A percentile compares a stretch with the other conserved stretches of the same genome.
Evolutionary conservation across 495 filamentous ascomycete genomes (phyloP).

Genomic region (Penicillium cinerascens): DNA sequence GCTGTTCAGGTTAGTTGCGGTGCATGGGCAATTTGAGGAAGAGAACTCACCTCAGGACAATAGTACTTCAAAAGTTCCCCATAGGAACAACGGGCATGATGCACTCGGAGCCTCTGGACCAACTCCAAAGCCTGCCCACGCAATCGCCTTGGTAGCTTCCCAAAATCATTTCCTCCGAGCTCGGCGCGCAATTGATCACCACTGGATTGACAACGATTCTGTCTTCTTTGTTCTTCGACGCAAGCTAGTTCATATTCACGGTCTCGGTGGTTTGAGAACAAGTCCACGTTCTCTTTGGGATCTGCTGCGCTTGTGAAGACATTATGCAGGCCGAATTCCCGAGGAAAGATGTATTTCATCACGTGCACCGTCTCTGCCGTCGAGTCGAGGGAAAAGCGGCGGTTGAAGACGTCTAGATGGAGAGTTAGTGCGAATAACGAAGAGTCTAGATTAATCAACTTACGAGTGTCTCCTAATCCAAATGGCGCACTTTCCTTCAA

Average conservation of each 20-base stretch:
- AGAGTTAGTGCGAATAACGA: background rate
- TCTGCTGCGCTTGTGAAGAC: conserved; percentile 74
- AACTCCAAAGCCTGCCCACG: conserved; percentile 57
- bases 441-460: conserved; percentile 28
- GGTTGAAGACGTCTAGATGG: conserved; percentile 75
- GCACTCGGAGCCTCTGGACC: conserved; percentile 62
- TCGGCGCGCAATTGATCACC: background rate
- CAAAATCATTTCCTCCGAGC: conserved; percentile 10
- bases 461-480: conserved; percentile 80
- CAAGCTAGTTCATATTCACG: conserved; percentile 78
- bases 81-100: conserved; percentile 75
- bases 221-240: conserved; percentile 10
- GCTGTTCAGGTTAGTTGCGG: conserved; percentile 17
- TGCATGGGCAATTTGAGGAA: background rate
- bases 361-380: conserved; percentile 59
- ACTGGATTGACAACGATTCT: background rate
- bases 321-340: conserved; percentile 87
- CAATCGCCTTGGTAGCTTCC: conserved; percentile 71
- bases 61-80: conserved; percentile 71
- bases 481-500: conserved; percentile 61
- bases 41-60: conserved; percentile 60
- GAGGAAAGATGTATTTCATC: conserved; percentile 90
- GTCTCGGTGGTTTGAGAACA: conserved; percentile 76
- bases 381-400: conserved; percentile 52
- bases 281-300: conserved; percentile 58